A percentile compares a stretch with the other conserved stretches of the same genome.
phyloP scores from a whole-genome alignment of 164 flowering plant genomes.

The Vitis riparia region DNA sequence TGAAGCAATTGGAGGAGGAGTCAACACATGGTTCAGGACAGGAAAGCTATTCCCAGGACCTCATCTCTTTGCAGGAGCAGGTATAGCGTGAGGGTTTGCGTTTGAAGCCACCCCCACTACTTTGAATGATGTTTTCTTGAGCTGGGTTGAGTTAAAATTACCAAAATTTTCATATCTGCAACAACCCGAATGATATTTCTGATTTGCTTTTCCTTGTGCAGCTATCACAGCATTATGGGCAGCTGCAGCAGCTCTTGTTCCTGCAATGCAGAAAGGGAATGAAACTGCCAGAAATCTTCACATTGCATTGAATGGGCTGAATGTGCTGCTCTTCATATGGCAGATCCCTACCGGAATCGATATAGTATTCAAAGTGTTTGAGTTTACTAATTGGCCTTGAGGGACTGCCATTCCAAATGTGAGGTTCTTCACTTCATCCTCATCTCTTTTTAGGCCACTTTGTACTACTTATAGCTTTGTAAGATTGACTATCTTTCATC shows the following conservation, averaged over 20 bases:
- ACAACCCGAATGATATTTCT: background rate
- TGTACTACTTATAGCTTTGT: background rate
- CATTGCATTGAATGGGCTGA: constrained; percentile 71
- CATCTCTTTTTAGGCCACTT: background rate
- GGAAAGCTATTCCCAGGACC: constrained; percentile 97
- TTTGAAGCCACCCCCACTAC: background rate
- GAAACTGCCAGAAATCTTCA: constrained; percentile 94
- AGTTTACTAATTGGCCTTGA: constrained; percentile 92
- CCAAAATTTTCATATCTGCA: background rate
- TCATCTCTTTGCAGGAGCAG: constrained; percentile 94
- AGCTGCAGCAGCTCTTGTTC: constrained; percentile 91
- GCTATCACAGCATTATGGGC: constrained; percentile 97
- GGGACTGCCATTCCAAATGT: too few relatives aligned
- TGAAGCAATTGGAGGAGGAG: constrained; percentile 71
- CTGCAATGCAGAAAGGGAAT: constrained; percentile 91
- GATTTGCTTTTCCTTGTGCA: constrained; percentile 21
- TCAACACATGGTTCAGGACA: constrained; percentile 83
- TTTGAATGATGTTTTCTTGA: too few relatives aligned
- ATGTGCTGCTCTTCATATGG: constrained; percentile 75
- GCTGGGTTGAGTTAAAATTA: background rate
- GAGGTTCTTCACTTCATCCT: background rate
- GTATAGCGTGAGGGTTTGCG: constrained; percentile 24
- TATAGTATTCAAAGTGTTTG: constrained; percentile 79
- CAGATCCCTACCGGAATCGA: constrained; percentile 94
- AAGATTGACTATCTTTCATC: too few relatives aligned